Evolutionary conservation across 768 basidiomycete species (phyloP), one percentile per base, ranked within the genome.

Genomic region (Trametes villosa): DNA sequence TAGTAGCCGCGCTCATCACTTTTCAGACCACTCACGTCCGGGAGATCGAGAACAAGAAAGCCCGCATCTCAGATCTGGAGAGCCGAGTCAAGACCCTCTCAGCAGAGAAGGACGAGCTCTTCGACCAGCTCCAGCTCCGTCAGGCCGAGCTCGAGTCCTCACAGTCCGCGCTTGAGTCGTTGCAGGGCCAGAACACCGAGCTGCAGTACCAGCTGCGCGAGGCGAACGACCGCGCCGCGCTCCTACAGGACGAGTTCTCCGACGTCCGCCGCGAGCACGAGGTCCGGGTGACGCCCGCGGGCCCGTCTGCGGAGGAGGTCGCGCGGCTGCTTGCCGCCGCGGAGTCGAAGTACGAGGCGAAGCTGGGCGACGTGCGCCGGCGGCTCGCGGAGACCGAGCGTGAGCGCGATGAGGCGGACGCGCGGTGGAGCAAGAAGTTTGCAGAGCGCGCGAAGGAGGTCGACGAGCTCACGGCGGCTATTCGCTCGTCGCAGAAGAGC

Each of bases 81-180:
- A 76, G 77, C 36, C 86, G 87, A 1, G 77, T 93, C n/a, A 81
- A 83, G 63, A 85, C 80, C 30, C 79, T 95, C 9, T 83, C 85
- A 15, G 75, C 78, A 27, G 92, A 94, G 70, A 96, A 95, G 68
- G 88, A 86, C 65, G 72, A 78, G 12, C 82, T 94, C 63, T 98
- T 98, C 71, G 92, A 96, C 65, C 86, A 90, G 60, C 79, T 94
- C 4, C 94, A 98, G 74, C 68, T 89, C 47, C 88, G 92, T 30
- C 94, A 96, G 72, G 95, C 92, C 17, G 96, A 98, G 69, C 74
- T 91, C 12, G 97, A 99, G 74, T 89, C 91, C 1, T 85, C 87
- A 5, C 87, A 88, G 63, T 85, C 84, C 5, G 87, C 91, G 64
- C 78, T 88, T 2, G 92, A 94, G 65, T 82, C 83, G 1, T 74